Percentiles rank a stretch among this genome's conserved stretches.
Evolutionary conservation across 257 asterid genomes (phyloP).

Genomic region (Cordia subcordata): DNA sequence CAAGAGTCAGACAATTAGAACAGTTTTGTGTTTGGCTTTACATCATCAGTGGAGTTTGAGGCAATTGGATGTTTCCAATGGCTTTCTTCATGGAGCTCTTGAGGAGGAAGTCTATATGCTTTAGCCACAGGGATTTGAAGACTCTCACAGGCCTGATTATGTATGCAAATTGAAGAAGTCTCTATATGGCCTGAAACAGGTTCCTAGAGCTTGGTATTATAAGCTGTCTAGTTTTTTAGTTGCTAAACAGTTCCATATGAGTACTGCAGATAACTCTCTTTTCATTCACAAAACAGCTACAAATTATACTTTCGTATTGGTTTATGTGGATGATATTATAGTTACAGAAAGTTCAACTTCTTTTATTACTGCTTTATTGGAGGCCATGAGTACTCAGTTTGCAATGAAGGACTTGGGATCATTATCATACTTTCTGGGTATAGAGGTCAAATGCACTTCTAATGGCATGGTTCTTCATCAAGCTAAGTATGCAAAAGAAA

Average conservation of each 20-base stretch:
- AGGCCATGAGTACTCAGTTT: not conserved
- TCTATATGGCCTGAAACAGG: not conserved
- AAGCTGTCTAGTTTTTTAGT: too few species aligned
- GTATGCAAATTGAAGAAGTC: not conserved
- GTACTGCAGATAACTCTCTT: not conserved
- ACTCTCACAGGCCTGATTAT: not conserved
- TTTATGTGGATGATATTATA: not conserved
- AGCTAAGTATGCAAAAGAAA: too few species aligned
- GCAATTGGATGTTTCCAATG: not conserved
- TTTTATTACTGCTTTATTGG: too few species aligned
- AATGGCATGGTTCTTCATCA: too few species aligned
- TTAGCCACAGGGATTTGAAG: not conserved
- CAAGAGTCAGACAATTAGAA: not conserved
- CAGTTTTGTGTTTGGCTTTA: not conserved
- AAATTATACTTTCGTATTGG: too few species aligned
- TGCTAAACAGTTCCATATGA: not conserved
- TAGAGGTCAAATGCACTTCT: too few species aligned
- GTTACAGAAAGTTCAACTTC: not conserved
- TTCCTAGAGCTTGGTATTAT: not conserved
- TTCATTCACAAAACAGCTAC: not conserved
- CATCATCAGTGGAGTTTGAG: not conserved
- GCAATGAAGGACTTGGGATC: not conserved
- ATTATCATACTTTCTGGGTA: too few species aligned
- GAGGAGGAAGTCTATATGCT: not conserved
- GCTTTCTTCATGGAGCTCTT: not conserved